These are phyloP conservation scores for Lenwebbia sp. DNA, from an alignment of 345 rosid genomes.

Conservation along the genomic window DNA sequence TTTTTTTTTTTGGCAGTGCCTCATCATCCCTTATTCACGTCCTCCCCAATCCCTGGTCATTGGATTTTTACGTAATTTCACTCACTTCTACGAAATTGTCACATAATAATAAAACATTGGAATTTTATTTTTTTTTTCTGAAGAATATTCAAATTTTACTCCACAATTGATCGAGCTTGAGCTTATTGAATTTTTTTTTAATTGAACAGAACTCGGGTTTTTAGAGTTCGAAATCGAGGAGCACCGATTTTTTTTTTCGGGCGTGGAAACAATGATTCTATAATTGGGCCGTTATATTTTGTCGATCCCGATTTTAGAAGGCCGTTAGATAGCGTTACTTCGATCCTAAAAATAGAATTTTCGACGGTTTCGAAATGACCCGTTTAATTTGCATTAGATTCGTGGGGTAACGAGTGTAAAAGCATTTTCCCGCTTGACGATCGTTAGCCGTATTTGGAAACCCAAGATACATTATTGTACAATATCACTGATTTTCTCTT, in stretches of 20 bases:
- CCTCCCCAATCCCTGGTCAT: neutral
- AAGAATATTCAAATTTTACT: too few species aligned
- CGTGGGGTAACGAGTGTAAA: too few species aligned
- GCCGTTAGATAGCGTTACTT: neutral
- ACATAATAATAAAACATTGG: too few species aligned
- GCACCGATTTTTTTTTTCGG: neutral
- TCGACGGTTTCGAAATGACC: neutral
- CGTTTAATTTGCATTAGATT: neutral
- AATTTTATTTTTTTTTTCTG: too few species aligned
- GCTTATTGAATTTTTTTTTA: too few species aligned
- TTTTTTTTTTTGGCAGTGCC: neutral
- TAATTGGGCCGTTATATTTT: neutral
- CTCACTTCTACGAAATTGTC: too few species aligned
- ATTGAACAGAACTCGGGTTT: neutral
- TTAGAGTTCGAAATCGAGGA: neutral
- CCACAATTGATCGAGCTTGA: neutral
- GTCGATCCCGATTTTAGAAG: neutral
- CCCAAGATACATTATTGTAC: rapidly evolving
- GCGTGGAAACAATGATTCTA: neutral
- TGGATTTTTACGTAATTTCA: too few species aligned
- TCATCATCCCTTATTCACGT: neutral
- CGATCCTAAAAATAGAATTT: neutral
- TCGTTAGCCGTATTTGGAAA: rapidly evolving
- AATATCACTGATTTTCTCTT: too few species aligned
- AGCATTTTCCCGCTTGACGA: neutral